Conservation (phyloP, 2,329 filamentous ascomycete genomes). For the Ophiostoma ulmi region DNA sequence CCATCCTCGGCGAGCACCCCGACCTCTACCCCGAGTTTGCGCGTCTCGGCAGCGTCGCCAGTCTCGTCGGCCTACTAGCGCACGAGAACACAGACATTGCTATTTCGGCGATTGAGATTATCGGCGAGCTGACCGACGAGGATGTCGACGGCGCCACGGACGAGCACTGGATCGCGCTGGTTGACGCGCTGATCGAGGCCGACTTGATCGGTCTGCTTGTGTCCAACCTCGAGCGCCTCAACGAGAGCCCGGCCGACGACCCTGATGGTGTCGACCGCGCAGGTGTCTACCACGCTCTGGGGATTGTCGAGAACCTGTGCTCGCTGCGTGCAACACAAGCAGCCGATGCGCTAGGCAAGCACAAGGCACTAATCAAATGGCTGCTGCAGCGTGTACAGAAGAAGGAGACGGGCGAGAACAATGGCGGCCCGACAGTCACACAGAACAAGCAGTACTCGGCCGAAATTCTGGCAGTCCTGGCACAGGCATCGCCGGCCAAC, state of each 20-base stretch:
- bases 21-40: slow-evolving; percentile 78
- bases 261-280: slow-evolving; percentile 64
- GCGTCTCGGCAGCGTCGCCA: slow-evolving; percentile 64
- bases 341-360: slow-evolving; percentile 65
- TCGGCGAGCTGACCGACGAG: slow-evolving; percentile 88
- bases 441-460: slow-evolving; percentile 97
- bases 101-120: slow-evolving; percentile 82
- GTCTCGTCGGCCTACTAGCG: slow-evolving; percentile 73
- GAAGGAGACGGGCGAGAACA: slow-evolving; percentile 45
- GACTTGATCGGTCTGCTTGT: slow-evolving; percentile 70
- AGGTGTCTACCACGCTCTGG: slow-evolving; percentile 81
- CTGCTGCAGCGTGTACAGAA: slow-evolving; percentile 67
- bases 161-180: slow-evolving; percentile 73
- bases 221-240: slow-evolving; percentile 71
- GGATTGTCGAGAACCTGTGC: slow-evolving; percentile 78
- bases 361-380: slow-evolving; percentile 66
- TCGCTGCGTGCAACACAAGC: slow-evolving; percentile 57
- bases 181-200: slow-evolving; percentile 60
- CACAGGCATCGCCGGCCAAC: slow-evolving; percentile 68
- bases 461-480: slow-evolving; percentile 82
- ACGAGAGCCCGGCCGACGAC: slow-evolving; percentile 62
- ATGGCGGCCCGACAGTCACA: slow-evolving; percentile 47
- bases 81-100: slow-evolving; percentile 98
- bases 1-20: slow-evolving; percentile 80
- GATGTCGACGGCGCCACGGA: slow-evolving; percentile 74